Evolutionary conservation across 202 grass and related monocot species (phyloP).

Genomic region (Schoenoplectus tabernaemontani): DNA sequence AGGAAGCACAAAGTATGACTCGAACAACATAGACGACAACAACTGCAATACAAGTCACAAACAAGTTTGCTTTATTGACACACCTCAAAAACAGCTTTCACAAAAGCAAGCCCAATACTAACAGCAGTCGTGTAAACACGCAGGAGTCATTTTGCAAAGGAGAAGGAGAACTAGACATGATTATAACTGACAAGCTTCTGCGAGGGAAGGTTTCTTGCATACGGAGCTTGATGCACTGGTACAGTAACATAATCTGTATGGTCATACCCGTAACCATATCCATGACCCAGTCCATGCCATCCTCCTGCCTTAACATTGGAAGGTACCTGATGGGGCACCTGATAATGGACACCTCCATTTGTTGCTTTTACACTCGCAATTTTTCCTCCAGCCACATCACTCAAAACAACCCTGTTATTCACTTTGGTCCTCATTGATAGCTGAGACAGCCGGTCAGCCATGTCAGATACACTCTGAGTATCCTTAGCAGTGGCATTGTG

Average conservation of each 20-base stretch:
- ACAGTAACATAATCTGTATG: constrained; percentile 14
- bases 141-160: background rate
- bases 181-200: constrained; percentile 69
- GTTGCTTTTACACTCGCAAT: background rate
- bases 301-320: constrained; percentile 41
- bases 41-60: background rate
- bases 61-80: constrained; percentile 10
- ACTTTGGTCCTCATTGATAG: constrained; percentile 45
- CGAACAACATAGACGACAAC: background rate
- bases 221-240: constrained; percentile 40
- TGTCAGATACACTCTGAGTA: constrained; percentile 29
- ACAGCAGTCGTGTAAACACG: background rate
- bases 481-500: constrained; percentile 34
- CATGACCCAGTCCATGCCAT: constrained; percentile 29
- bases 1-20: background rate
- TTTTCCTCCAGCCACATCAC: constrained; percentile 33
- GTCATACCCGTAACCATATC: constrained; percentile 1
- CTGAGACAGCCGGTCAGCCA: constrained; percentile 52
- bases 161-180: background rate
- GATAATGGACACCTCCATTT: constrained; percentile 15
- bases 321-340: constrained; percentile 4
- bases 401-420: constrained; percentile 23
- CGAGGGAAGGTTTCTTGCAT: constrained; percentile 37
- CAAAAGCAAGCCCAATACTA: background rate
- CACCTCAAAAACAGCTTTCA: background rate